phyloP scores from a whole-genome alignment of 164 flowering plant species.

The Kingdonia uniflora region DNA sequence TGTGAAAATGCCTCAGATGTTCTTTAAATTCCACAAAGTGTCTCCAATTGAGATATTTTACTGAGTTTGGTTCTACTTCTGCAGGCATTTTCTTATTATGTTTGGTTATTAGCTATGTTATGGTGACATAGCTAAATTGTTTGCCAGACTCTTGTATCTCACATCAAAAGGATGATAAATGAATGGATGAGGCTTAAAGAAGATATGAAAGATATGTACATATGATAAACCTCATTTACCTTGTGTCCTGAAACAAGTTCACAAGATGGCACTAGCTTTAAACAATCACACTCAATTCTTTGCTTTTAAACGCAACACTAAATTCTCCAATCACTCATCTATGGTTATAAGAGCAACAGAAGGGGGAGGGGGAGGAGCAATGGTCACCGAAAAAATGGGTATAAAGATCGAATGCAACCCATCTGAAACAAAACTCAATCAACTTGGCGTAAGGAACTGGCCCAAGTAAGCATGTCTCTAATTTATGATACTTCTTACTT shows the following conservation, averaged over 20 bases:
- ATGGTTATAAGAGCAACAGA: slow-evolving; percentile 6
- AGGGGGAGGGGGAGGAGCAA: slow-evolving; percentile 20
- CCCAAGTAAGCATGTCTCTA: slow-evolving; percentile 45
- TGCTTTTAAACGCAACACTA: too few species aligned
- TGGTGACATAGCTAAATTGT: too few species aligned
- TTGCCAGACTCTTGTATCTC: too few species aligned
- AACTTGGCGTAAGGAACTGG: slow-evolving; percentile 70
- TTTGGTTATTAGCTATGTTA: too few species aligned
- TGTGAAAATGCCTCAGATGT: too few species aligned
- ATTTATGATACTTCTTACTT: not conserved
- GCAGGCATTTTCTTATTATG: too few species aligned
- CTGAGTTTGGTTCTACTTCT: too few species aligned
- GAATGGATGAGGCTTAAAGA: slow-evolving; percentile 5
- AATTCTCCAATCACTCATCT: too few species aligned
- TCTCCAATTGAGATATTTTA: too few species aligned
- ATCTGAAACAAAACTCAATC: slow-evolving; percentile 56
- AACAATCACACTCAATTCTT: too few species aligned
- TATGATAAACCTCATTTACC: not conserved
- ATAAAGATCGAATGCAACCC: slow-evolving; percentile 57
- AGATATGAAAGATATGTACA: not conserved
- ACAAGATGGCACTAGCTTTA: too few species aligned
- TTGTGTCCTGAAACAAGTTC: too few species aligned
- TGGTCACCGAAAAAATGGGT: slow-evolving; percentile 61
- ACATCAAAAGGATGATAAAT: not conserved
- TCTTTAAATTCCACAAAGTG: not conserved